Conservation (phyloP, 1,284 basidiomycete species). For the Moesziomyces antarcticus region DNA sequence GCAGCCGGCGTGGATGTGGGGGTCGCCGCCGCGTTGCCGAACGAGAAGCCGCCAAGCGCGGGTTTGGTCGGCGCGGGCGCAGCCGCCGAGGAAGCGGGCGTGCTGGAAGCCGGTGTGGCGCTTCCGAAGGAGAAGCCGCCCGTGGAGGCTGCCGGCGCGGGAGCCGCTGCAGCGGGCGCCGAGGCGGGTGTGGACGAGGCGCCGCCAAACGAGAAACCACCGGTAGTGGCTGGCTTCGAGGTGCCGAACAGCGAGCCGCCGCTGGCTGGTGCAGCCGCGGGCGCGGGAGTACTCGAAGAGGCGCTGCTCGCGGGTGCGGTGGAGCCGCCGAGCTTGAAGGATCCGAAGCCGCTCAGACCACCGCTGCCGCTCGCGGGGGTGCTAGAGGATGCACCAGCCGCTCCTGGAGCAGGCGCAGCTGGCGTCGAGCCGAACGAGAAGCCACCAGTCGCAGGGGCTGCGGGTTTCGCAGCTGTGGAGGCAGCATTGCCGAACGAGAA, state of each 20-base stretch:
- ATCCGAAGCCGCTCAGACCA: constrained; percentile 32
- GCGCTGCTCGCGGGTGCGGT: constrained; percentile 4
- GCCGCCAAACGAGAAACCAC: constrained; percentile 28
- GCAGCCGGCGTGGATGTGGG: constrained; percentile 30
- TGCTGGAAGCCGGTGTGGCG: constrained; percentile 27
- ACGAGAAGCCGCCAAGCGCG: constrained; percentile 33
- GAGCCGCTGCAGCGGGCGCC: constrained; percentile 32
- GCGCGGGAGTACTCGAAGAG: constrained; percentile 7
- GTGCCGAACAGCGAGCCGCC: constrained; percentile 38
- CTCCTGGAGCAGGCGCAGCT: constrained; percentile 20
- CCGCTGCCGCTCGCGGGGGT: constrained; percentile 4
- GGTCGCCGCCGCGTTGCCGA: constrained; percentile 11
- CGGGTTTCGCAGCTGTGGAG: constrained; percentile 34
- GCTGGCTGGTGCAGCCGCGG: constrained; percentile 19
- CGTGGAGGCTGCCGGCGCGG: constrained; percentile 27
- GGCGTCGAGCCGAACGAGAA: constrained; percentile 43
- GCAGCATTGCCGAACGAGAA: constrained; percentile 50
- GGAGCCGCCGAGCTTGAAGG: constrained; percentile 36
- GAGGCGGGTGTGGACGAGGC: constrained; percentile 28
- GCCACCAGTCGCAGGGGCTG: constrained; percentile 53
- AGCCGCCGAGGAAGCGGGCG: constrained; percentile 55
- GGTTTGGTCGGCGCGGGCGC: constrained; percentile 36
- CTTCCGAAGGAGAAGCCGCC: constrained; percentile 51
- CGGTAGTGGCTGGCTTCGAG: constrained; percentile 43
- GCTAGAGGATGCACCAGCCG: constrained; percentile 12